phyloP scores from a whole-genome alignment of 2,329 filamentous ascomycete genomes.

The Trichoderma polysporum region DNA sequence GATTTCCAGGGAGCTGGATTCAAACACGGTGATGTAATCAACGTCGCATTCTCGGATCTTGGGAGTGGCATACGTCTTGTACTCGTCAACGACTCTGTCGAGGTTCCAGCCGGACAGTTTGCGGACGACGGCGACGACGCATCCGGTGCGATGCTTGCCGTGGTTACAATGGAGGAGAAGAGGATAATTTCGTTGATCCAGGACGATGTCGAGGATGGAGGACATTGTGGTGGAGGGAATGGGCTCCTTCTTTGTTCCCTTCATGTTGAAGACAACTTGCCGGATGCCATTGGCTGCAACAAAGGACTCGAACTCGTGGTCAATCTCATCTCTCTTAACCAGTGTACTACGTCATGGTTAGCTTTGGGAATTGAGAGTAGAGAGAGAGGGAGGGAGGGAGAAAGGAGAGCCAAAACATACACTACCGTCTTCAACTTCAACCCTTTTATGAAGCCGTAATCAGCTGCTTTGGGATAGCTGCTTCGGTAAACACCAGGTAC shows the following conservation, averaged over 20 bases:
- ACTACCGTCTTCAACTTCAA: constrained; percentile 77
- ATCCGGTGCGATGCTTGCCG: constrained; percentile 89
- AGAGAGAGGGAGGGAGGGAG: constrained; percentile 10
- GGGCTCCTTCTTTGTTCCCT: constrained; percentile 80
- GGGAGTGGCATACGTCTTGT: constrained; percentile 62
- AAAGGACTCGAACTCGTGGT: constrained; percentile 57
- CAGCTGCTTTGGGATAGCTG: constrained; percentile 70
- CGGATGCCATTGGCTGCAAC: constrained; percentile 65
- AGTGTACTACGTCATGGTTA: constrained; percentile 50
- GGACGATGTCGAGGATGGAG: constrained; percentile 67
- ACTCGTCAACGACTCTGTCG: constrained; percentile 67
- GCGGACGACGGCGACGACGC: constrained; percentile 77
- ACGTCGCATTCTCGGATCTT: constrained; percentile 62
- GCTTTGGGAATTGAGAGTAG: background rate
- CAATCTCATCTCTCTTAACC: constrained; percentile 60
- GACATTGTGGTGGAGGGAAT: constrained; percentile 68
- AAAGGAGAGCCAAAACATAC: constrained; percentile 45
- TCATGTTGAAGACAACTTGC: constrained; percentile 74
- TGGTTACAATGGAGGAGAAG: constrained; percentile 91
- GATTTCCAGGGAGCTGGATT: constrained; percentile 38
- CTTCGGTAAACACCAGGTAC: constrained; percentile 75
- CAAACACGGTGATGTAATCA: constrained; percentile 55
- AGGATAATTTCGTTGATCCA: constrained; percentile 73
- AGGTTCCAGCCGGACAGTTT: constrained; percentile 69
- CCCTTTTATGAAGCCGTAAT: constrained; percentile 67